Conservation (phyloP, 768 basidiomycete genomes). For the Mycena haematopus region DNA sequence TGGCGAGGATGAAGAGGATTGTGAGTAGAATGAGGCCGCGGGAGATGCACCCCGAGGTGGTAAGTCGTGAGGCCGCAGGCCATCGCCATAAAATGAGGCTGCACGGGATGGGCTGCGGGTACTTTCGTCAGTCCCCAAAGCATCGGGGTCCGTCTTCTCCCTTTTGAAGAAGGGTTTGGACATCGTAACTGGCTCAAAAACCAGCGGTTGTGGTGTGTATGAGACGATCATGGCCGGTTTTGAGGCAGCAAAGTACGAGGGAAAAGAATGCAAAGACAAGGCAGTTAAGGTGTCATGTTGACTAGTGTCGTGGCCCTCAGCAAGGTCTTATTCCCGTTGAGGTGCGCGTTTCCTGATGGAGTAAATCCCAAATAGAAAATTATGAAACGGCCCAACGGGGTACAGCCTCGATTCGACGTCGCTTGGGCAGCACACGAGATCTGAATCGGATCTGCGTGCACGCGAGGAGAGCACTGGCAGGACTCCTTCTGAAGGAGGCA, state of each 20-base stretch:
- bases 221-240: constrained; percentile 12
- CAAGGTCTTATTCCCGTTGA: neutral
- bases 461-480: too few species aligned
- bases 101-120: constrained; percentile 11
- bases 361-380: constrained; percentile 1
- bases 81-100: constrained; percentile 13
- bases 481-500: neutral
- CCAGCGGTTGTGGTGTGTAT: neutral
- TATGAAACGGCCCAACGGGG: constrained; percentile 3
- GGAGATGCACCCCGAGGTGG: constrained; percentile 14
- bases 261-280: neutral
- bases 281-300: neutral
- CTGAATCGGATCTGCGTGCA: neutral
- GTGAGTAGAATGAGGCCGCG: constrained; percentile 17
- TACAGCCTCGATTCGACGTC: neutral
- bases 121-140: neutral
- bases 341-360: neutral
- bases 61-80: constrained; percentile 3
- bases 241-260: neutral
- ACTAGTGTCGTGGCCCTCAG: neutral
- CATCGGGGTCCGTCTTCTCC: neutral
- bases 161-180: constrained; percentile 14
- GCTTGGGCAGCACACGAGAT: neutral
- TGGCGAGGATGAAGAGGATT: constrained; percentile 8
- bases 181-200: constrained; percentile 1